Evolutionary conservation across 2,329 filamentous ascomycete species (phyloP).

Genomic region (Pseudocercospora eumusae): DNA sequence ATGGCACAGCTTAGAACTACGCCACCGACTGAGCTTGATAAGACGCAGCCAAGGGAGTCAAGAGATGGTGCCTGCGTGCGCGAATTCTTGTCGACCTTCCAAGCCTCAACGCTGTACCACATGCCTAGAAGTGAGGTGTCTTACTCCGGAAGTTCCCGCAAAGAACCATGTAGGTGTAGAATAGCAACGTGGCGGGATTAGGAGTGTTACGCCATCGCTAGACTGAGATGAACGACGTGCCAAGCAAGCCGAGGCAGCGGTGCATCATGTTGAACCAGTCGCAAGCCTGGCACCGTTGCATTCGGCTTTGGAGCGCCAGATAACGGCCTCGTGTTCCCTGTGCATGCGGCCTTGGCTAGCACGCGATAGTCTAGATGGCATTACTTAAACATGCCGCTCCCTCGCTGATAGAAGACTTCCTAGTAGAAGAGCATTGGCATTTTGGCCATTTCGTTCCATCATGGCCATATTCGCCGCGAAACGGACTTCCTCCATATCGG

Average conservation of each 20-base stretch:
- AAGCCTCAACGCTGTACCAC: neutral
- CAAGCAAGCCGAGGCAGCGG: slow-evolving; percentile 2
- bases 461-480: slow-evolving; percentile 18
- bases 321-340: slow-evolving; percentile 15
- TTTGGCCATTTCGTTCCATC: slow-evolving; percentile 1
- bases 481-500: slow-evolving; percentile 14
- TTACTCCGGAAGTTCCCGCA: too few relatives aligned
- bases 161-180: neutral
- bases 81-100: neutral
- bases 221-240: neutral
- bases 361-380: slow-evolving; percentile 11
- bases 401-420: neutral
- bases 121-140: neutral
- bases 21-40: too few relatives aligned
- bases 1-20: too few relatives aligned
- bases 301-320: slow-evolving; percentile 15
- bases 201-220: slow-evolving; percentile 9
- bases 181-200: neutral
- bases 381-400: slow-evolving; percentile 5
- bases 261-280: slow-evolving; percentile 1
- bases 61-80: neutral
- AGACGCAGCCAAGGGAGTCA: neutral
- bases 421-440: neutral
- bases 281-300: slow-evolving; percentile 14
- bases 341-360: slow-evolving; percentile 12